Percentiles rank a stretch among this genome's conserved stretches.
Conservation (phyloP, 371 early-diverging fungal genomes). For the Mucor irregularis region DNA sequence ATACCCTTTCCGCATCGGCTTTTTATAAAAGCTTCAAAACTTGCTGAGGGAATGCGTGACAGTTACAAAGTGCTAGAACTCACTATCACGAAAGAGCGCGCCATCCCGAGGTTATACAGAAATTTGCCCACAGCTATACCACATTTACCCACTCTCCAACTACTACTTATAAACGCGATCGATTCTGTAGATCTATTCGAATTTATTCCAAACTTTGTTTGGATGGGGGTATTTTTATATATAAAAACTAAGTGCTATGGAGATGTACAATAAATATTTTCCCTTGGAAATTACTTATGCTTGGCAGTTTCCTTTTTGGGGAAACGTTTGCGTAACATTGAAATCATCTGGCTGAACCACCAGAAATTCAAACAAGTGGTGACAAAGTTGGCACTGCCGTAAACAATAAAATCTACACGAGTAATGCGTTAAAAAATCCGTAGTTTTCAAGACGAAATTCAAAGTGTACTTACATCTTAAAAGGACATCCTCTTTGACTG, state of each 20-base stretch:
- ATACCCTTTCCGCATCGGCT: too few species aligned
- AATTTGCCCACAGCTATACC: too few species aligned
- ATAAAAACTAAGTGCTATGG: too few species aligned
- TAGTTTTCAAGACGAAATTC: neutral
- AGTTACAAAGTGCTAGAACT: too few species aligned
- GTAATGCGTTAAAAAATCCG: conserved; percentile 1
- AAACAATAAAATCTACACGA: conserved; percentile 48
- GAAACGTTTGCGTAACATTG: conserved; percentile 48
- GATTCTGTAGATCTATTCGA: too few species aligned
- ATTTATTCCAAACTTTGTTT: too few species aligned
- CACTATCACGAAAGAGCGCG: too few species aligned
- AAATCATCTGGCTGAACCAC: conserved; percentile 82
- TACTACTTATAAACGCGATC: too few species aligned
- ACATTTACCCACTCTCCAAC: too few species aligned
- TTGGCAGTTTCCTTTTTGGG: conserved; percentile 17
- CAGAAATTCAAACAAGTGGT: conserved; percentile 73
- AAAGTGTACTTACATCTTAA: conserved; percentile 37
- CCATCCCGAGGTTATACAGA: too few species aligned
- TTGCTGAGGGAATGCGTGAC: too few species aligned
- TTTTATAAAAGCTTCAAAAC: too few species aligned
- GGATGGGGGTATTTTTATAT: neutral
- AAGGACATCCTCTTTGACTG: conserved; percentile 64
- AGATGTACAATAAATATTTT: neutral
- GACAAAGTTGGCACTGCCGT: conserved; percentile 62
- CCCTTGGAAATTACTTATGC: conserved; percentile 1